A percentile compares a stretch with the other conserved stretches of the same genome.
Conservation (phyloP, 768 basidiomycete species). For the Podaxis sp. region DNA sequence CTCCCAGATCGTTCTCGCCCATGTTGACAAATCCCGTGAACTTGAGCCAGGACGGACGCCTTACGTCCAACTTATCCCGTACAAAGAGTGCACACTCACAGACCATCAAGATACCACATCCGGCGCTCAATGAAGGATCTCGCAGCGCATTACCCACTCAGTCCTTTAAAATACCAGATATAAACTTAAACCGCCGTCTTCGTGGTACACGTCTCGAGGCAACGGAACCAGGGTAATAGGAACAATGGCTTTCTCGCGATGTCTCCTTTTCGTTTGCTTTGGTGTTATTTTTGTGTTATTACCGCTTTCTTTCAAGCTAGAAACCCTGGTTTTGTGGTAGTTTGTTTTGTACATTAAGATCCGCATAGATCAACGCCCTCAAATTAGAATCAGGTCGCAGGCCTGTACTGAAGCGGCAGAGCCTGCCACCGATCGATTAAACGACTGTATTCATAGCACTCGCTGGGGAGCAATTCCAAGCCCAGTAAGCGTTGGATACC, state of each 20-base stretch:
- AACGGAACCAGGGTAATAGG: slow-evolving; percentile 14
- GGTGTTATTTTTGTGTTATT: neutral
- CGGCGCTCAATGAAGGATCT: slow-evolving; percentile 39
- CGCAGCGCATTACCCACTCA: slow-evolving; percentile 52
- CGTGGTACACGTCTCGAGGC: neutral
- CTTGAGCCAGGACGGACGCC: slow-evolving; percentile 31
- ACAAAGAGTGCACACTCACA: slow-evolving; percentile 55
- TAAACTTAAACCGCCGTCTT: neutral
- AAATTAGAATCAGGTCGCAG: neutral
- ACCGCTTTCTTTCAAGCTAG: neutral
- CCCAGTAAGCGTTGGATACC: no score
- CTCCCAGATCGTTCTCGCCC: slow-evolving; percentile 60
- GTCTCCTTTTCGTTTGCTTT: neutral
- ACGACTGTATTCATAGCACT: no score
- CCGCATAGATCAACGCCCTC: neutral
- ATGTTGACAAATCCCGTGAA: slow-evolving; percentile 37
- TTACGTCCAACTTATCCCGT: slow-evolving; percentile 57
- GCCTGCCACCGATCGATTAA: no score
- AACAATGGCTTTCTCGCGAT: neutral
- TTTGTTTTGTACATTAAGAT: neutral
- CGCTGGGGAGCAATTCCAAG: no score
- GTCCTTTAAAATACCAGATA: slow-evolving; percentile 25
- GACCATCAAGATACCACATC: slow-evolving; percentile 35
- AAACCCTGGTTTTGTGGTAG: neutral
- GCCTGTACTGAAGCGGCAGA: no score